A percentile compares a stretch with the other conserved stretches of the same genome.
Evolutionary conservation across 139 green algal species (phyloP).

Genomic region (Protoeuglena noctilucae): DNA sequence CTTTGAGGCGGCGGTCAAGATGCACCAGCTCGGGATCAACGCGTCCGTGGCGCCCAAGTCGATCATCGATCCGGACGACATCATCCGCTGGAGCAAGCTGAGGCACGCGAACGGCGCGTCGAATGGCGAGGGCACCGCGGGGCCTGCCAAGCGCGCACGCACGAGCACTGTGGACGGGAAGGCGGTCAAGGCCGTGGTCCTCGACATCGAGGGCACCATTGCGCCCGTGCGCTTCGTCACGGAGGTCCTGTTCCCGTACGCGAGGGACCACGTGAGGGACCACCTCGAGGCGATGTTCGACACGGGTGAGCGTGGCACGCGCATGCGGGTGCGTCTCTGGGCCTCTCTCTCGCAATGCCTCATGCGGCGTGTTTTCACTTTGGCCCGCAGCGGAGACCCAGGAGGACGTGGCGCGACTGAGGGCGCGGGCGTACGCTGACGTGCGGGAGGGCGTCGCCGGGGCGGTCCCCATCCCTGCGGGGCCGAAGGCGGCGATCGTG

Average conservation of each 20-base stretch:
- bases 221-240: constrained; percentile 76
- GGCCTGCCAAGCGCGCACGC: background rate
- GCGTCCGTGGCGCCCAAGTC: constrained; percentile 13
- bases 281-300: background rate
- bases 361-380: too few species aligned
- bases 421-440: constrained; percentile 26
- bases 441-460: constrained; percentile 6
- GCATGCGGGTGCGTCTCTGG: too few species aligned
- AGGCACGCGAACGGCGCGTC: background rate
- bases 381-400: constrained; percentile 37
- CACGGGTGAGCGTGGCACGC: too few species aligned
- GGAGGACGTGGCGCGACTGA: constrained; percentile 45
- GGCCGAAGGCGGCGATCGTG: constrained; percentile 22
- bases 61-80: background rate
- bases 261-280: constrained; percentile 15
- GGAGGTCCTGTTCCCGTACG: constrained; percentile 77
- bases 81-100: background rate
- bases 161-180: too few species aligned
- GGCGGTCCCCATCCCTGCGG: constrained; percentile 2
- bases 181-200: constrained; percentile 35
- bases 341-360: too few species aligned
- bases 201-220: constrained; percentile 94
- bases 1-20: constrained; percentile 66
- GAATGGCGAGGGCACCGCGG: background rate
- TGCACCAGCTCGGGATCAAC: constrained; percentile 62